Base-by-base conservation (phyloP, 345 rosid genomes). In the Eutrema heterophyllum region DNA sequence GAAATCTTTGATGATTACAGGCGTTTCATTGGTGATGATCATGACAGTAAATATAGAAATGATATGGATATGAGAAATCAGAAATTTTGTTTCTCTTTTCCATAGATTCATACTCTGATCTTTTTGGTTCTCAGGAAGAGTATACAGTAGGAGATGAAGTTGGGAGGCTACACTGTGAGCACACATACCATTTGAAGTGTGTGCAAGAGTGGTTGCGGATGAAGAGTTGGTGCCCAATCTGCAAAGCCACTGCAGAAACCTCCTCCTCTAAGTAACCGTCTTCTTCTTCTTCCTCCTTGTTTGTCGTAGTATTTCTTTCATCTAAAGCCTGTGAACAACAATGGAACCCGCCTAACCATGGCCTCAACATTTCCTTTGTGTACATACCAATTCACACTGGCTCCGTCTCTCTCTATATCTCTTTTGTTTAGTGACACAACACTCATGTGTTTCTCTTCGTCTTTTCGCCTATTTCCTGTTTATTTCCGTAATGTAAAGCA, bases 221-320 rank as follows among this genome's bases (percentile, higher is more conserved):
- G 68, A 96, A 92, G 86, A 96, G 88, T 38, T 90, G 99, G 98
- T 90, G 99, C 73, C 97, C 99, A 15, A 78, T 92, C 74, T 96
- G 98, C 85, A 96, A 86, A 83, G 80, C 87, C 33, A 64, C 86
- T 12, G 97, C 87, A 24, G 87, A 84, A 44, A 50, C 83, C 55
- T 77, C 86, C 1, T 71, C 85, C 1, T 72, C 88, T 58, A 41
- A 66, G 27, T 71, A 71, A 71, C 44, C 12, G 40, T 50, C 68
- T 6, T 63, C 64, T 2, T 58, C 77, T 35, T 75, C 63, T 8
- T 63, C 58, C 1, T 58, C 78, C 36, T 67, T 41, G 6, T 63
- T 33, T 57, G 1, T 65, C 26, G 60, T 52, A 68, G 41, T 8
- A 21, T 58, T 29, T 48, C 5, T 16, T 70, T 64, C 39, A 52